Base-by-base conservation (phyloP, 305 asterid genomes). In the Rubia balearica region DNA sequence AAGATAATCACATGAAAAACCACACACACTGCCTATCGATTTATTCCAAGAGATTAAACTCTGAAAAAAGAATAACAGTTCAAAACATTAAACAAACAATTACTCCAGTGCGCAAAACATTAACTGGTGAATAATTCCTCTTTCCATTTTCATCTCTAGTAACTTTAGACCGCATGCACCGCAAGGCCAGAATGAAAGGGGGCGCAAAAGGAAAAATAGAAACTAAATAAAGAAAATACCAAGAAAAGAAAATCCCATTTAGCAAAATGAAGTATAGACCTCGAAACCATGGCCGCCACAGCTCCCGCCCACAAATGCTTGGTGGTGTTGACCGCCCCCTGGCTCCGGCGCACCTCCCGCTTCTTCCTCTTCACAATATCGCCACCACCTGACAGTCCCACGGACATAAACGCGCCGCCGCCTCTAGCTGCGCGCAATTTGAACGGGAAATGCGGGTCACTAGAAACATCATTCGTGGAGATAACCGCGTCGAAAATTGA, bases 291-390 rank as follows among this genome's bases (percentile, higher is more conserved):
- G 45, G 98, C 96, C 61, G 98, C 93, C 41, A 87, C 87, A 68
- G 96, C 98, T 48, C 98, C 98, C 21, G 98, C 89, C 95, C 98
- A 93, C 77, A 93, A 86, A 83, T 93, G 98, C 79, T 89, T 91
- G 78, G 90, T 84, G 75, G 98, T 87, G 79, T 93, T 93, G 73
- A 89, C 79, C 51, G 96, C 96, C 51, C 84, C 84, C 33, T 74
- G 76, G 22, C 96, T 77, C 56, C 76, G 66, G 49, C 90, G 68
- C 62, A 72, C 70, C 74, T 59, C 76, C 57, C 66, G 69, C 77
- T 71, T 73, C 65, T 68, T 78, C 19, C 74, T 84, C 62, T 17
- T 38, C 9, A 75, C 82, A 71, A 67, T 80, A 55, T 75, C 82
- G 43, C 82, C 87, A 75, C 81, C 78, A 19, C 74, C 55, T 5